Evolutionary conservation across 2,329 filamentous ascomycete genomes (phyloP), one percentile per base, ranked within the genome.

Genomic region (Aschersonia sp.): DNA sequence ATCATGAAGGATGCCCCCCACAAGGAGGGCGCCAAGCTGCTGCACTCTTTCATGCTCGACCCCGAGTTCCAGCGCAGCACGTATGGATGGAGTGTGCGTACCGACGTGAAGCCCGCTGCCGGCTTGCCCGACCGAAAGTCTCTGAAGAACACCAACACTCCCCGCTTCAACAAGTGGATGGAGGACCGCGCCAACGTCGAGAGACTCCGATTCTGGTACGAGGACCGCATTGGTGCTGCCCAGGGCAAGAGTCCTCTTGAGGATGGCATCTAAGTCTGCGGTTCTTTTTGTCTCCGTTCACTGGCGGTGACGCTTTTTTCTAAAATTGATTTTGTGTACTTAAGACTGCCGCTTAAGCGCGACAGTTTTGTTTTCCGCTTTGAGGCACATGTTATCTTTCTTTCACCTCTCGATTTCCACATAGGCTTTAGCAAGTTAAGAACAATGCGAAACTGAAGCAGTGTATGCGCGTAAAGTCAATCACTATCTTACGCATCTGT

Each of bases 1-100:
- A 76, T 77, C 49, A 59, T 71, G 32, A 67, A 66, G 47, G 58
- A 69, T 32, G 70, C 73, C 0, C 68, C 69, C 0, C 69, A 71
- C 45, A 69, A 70, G 0, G 71, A 76, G 55, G 64, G 64, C 33
- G 69, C 73, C 31, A 76, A 74, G 59, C 58, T 76, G 30, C 63
- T 76, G 7, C 64, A 70, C 53, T 69, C 63, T 54, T 76, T 58
- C 54, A 49, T 75, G 5, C 56, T 75, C 9, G 69, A 62, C 47
- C 49, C 58, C 2, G 69, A 70, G 47, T 63, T 52, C 44, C 68
- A 72, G 54, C 47, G 55, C 6, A 44, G 49, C 0, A 50, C 46
- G 4, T 14, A 30, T 5, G 59, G 58, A 4, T 57, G 65, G 66
- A 62, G 61, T 14, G 61, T 65, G 1, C 60, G 66, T 5, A 51